Base-by-base conservation (phyloP, 495 filamentous ascomycete genomes). In the Aspergillus egyptiacus region DNA sequence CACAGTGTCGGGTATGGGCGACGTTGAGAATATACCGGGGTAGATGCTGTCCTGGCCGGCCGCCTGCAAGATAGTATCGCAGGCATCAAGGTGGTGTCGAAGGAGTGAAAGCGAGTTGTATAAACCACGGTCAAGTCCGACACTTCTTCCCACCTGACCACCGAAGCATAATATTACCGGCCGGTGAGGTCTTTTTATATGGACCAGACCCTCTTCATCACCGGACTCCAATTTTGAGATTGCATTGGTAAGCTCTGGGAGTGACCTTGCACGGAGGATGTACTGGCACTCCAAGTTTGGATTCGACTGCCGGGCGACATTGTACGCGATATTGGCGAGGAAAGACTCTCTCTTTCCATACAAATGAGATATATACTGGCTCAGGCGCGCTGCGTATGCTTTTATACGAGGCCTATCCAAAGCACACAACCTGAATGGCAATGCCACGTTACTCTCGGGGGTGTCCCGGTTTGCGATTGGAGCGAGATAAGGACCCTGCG, bases 91-190 rank as follows among this genome's bases (percentile, higher is more conserved):
- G 51, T 81, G 53, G 0, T 41, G 51, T 9, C 67, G 63, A 0
- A 78, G 46, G 2, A 79, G 17, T 0, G 43, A 49, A 1, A 65
- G 44, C 0, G 47, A 36, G 1, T 74, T 54, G 30, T 69, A 77
- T 1, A 77, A 6, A 1, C 45, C 9, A 6, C 57, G 50, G 35
- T 72, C 59, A 0, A 81, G 47, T 0, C 75, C 74, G 0, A 79
- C 53, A 18, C 48, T 73, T 0, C 46, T 69, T 0, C 71, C 73
- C 0, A 68, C 56, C 48, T 82, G 78, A 6, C 76, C 77, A 2
- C 78, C 76, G 36, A 82, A 80, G 50, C 73, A 77, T 0, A 82
- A 55, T 2, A 82, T 54, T 1, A 79, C 64, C 0, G 76, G 70
- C 0, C 34, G 51, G 1, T 13, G 15, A 3, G 60, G 61, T 36